These are phyloP conservation scores for Lodderomyces metapsilosis DNA, from an alignment of 1,139 yeast genomes.

Conservation along the genomic window DNA sequence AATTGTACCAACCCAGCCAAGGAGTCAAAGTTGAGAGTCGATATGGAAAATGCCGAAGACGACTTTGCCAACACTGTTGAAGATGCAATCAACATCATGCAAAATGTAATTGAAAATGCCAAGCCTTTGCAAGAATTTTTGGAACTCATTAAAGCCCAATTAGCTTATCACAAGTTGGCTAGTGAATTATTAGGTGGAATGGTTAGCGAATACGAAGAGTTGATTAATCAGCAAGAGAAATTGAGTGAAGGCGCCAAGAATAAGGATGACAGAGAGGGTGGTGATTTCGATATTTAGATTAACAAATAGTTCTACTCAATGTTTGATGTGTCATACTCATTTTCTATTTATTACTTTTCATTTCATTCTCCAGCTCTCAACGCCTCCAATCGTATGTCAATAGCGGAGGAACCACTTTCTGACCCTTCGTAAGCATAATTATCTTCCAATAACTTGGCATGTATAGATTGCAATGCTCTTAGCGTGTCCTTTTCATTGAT, in stretches of 20 bases:
- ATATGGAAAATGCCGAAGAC: constrained; percentile 84
- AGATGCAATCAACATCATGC: constrained; percentile 84
- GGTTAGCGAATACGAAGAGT: constrained; percentile 61
- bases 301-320: no score
- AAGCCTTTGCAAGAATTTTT: constrained; percentile 68
- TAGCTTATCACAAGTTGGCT: constrained; percentile 80
- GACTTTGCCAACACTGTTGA: constrained; percentile 90
- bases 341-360: background rate
- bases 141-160: constrained; percentile 75
- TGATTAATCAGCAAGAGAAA: constrained; percentile 49
- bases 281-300: constrained; percentile 44
- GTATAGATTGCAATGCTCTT: constrained; percentile 83
- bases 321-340: no score
- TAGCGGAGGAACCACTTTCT: constrained; percentile 28
- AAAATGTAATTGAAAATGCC: constrained; percentile 73
- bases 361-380: constrained; percentile 18
- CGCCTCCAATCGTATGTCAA: constrained; percentile 38
- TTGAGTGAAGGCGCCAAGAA: constrained; percentile 15
- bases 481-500: constrained; percentile 80
- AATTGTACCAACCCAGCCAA: constrained; percentile 70
- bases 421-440: constrained; percentile 28
- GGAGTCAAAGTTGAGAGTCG: constrained; percentile 71
- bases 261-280: constrained; percentile 32
- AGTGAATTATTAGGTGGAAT: constrained; percentile 65
- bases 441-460: constrained; percentile 67